Evolutionary conservation across 441 rosid genomes (phyloP), one percentile per base, ranked within the genome.

Genomic region (Viola pubescens): DNA sequence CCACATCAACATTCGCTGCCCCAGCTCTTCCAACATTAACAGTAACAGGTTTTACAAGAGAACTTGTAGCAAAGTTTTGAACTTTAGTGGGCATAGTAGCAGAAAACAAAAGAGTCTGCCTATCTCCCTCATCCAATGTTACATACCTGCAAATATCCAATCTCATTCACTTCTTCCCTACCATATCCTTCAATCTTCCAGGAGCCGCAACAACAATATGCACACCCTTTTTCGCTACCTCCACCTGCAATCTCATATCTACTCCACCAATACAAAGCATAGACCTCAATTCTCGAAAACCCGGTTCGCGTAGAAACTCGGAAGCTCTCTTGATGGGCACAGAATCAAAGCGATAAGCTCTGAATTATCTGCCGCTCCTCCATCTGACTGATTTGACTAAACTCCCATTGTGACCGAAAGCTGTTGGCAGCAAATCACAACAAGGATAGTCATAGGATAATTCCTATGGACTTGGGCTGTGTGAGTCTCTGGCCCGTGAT

Each of bases 31-130:
- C 95, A 26, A 87, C 97, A 50, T 87, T 87, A 13, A 89, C 95
- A 0, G 76, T 82, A 57, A 92, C 85, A 6, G 95, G 95, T 69
- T 85, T 87, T 51, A 89, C 97, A 57, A 89, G 68, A 47, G 97
- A 91, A 73, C 94, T 91, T 66, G 84, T 79, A 37, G 97, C 98
- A 73, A 92, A 85, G 71, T 82, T 86, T 61, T 92, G 97, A 62
- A 92, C 87, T 69, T 92, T 89, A 37, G 95, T 76, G 7, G 97
- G 98, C 98, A 89, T 92, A 6, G 98, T 89, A 10, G 95, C 98
- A 57, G 96, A 91, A 70, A 88, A 91, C 48, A 91, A 68, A 67
- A 88, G 95, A 16, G 98, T 88, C 64, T 89, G 95, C 61, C 97
- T 80, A 73, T 92, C 98, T 9, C 94, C 98, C 75, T 92, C 97